Evolutionary conservation across 176 grass and related monocot species (phyloP), one percentile per base, ranked within the genome.

Genomic region (Rhynchospora pubera): DNA sequence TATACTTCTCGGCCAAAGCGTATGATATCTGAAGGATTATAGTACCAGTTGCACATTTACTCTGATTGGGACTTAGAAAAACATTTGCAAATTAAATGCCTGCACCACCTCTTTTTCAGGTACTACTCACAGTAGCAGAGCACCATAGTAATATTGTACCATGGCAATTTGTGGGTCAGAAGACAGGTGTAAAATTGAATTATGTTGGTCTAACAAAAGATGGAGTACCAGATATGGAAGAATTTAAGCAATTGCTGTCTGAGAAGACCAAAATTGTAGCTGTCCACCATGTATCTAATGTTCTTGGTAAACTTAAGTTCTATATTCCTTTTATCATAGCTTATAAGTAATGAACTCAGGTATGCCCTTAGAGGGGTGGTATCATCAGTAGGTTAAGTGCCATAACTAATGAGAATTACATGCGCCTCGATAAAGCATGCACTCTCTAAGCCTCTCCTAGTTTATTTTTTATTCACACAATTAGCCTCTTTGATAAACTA

Each of bases 131-230:
- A 42, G 79, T 93, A 82, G 90, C 92, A 0, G 92, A 98, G 77
- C 92, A 94, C 92, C 92, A 94, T 84, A 98, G 96, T 62, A 87
- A 92, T 53, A 98, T 93, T 30, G 90, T 94, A 74, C 92, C 95
- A 57, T 94, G 92, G 95, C 92, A 98, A 98, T 69, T 91, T 85
- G 86, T 94, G 69, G 78, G 88, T 60, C 82, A 94, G 82, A 98
- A 89, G 87, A 91, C 90, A 60, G 90, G 95, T 50, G 89, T 92
- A 62, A 84, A 78, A 52, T 82, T 98, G 84, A 94, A 93, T 82
- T 98, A 93, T 98, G 95, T 98, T 83, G 84, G 79, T 5, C 64
- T 98, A 86, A 93, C 92, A 82, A 93, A 91, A 82, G 90, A 98
- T 91, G 90, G 85, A 66, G 74, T 85, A 85, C 96, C 92, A 39